These are phyloP conservation scores for Russula abietina DNA, from an alignment of 768 basidiomycete genomes.

Conservation along the genomic window DNA sequence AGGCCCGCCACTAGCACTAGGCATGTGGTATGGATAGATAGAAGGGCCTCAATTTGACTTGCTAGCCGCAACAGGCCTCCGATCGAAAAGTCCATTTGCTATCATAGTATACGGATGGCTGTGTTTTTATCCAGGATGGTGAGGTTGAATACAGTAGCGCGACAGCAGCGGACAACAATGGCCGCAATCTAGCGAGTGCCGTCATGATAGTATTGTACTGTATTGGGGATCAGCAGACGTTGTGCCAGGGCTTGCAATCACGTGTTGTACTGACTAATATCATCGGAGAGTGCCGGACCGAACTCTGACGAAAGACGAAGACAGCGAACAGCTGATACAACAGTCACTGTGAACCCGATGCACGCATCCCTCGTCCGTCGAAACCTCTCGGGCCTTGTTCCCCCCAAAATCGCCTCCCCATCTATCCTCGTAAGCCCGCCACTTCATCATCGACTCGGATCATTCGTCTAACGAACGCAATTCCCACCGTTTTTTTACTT, in stretches of 20 bases:
- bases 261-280: conserved; percentile 1
- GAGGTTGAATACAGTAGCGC: too few species aligned
- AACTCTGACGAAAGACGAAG: neutral
- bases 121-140: too few species aligned
- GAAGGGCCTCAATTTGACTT: too few species aligned
- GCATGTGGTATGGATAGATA: too few species aligned
- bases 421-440: conserved; percentile 64
- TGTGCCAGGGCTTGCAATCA: too few species aligned
- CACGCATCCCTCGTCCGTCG: conserved; percentile 79
- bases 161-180: neutral
- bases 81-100: too few species aligned
- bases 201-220: too few species aligned
- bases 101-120: too few species aligned
- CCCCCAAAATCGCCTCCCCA: conserved; percentile 93
- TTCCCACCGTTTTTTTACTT: neutral
- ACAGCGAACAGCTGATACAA: neutral
- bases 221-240: neutral
- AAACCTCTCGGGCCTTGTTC: conserved; percentile 78
- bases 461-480: neutral
- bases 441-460: neutral
- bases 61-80: too few species aligned
- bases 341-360: conserved; percentile 41
- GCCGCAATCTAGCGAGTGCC: neutral
- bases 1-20: too few species aligned
- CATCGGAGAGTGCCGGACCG: neutral